Percentiles rank a stretch among this genome's conserved stretches.
Evolutionary conservation across 345 rosid species (phyloP).

Genomic region (Hibiscus mutabilis): DNA sequence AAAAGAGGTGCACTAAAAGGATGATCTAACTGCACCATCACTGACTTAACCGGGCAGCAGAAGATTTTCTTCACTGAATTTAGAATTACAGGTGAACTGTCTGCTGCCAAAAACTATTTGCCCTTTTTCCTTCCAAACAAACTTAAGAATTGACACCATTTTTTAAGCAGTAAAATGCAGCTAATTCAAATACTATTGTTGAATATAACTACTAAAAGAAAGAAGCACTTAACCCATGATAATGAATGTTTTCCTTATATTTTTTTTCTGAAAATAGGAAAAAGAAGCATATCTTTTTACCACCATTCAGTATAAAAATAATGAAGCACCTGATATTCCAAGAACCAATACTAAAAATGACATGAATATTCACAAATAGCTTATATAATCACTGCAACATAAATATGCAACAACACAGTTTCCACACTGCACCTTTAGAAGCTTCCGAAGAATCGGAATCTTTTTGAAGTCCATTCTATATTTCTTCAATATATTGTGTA

Average conservation of each 20-base stretch:
- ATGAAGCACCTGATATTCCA: not conserved
- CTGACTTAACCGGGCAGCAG: not conserved
- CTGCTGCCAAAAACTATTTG: not conserved
- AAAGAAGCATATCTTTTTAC: no score
- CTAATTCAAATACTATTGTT: not conserved
- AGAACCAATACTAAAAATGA: not conserved
- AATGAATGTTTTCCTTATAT: not conserved
- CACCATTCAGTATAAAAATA: not conserved
- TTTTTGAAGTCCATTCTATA: constrained; percentile 81
- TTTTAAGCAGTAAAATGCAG: constrained; percentile 3
- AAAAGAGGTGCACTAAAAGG: not conserved
- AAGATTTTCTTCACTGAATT: not conserved
- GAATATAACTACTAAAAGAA: not conserved
- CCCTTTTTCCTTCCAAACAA: not conserved
- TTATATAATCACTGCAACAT: not conserved
- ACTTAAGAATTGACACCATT: not conserved
- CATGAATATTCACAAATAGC: not conserved
- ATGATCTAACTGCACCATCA: not conserved
- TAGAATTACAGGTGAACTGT: not conserved
- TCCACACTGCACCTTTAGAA: constrained; percentile 63
- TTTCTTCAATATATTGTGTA: constrained; percentile 93
- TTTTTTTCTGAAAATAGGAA: not conserved
- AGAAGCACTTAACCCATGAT: not conserved
- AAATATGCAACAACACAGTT: constrained; percentile 4
- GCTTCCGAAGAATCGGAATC: constrained; percentile 95